A percentile compares a stretch with the other conserved stretches of the same genome.
These are phyloP conservation scores for Amyloporia xantha DNA, from an alignment of 768 basidiomycete species.

Conservation along the genomic window DNA sequence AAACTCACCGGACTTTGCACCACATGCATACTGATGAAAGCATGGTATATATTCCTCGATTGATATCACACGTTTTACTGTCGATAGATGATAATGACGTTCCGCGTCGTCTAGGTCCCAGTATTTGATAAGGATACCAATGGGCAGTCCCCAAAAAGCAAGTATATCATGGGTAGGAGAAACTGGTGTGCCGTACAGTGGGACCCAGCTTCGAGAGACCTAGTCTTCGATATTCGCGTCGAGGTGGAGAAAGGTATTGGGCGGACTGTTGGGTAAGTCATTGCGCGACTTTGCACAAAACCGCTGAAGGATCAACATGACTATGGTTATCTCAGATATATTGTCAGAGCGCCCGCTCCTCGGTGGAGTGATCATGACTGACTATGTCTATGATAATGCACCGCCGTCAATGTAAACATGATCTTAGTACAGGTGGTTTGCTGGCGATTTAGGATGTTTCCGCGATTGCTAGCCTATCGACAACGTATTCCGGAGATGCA, in stretches of 20 bases:
- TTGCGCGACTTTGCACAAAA: too few relatives aligned
- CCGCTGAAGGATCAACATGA: too few relatives aligned
- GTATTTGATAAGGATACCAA: constrained; percentile 73
- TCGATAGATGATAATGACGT: too few relatives aligned
- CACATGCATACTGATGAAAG: constrained; percentile 76
- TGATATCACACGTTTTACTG: too few relatives aligned
- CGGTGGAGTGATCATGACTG: constrained; percentile 21
- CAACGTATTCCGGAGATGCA: too few relatives aligned
- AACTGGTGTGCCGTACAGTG: constrained; percentile 80
- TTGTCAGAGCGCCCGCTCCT: constrained; percentile 23
- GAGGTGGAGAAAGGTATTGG: constrained; percentile 82
- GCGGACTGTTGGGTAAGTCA: constrained; percentile 66
- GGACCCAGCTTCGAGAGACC: constrained; percentile 49
- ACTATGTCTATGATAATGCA: too few relatives aligned
- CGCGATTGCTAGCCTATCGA: too few relatives aligned
- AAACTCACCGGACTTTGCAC: constrained; percentile 85
- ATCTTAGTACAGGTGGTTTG: too few relatives aligned
- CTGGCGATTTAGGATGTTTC: too few relatives aligned
- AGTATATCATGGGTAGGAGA: constrained; percentile 78
- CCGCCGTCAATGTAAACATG: too few relatives aligned
- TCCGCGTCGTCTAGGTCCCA: constrained; percentile 47
- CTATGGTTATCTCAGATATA: constrained; percentile 19
- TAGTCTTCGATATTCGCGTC: constrained; percentile 80
- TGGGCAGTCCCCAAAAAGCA: constrained; percentile 68
- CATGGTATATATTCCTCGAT: too few relatives aligned